Evolutionary conservation across 2,329 filamentous ascomycete species (phyloP).

Genomic region (Colletotrichum tamarilloi): DNA sequence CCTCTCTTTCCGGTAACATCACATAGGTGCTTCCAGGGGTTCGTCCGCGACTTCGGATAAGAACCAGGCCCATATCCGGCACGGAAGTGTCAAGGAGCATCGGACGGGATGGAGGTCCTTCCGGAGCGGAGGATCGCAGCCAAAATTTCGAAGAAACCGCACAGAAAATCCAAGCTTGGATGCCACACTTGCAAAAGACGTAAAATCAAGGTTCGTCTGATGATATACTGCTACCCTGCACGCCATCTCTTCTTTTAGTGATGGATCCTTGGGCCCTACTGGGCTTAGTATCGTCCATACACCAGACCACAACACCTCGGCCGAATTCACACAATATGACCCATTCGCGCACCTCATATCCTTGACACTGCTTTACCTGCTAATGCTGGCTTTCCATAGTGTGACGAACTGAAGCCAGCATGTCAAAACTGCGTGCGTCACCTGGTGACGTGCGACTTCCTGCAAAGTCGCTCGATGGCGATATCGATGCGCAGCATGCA

Average conservation of each 20-base stretch:
- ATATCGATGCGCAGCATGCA: background rate
- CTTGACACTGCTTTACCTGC: background rate
- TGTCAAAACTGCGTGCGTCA: constrained; percentile 43
- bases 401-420: constrained; percentile 42
- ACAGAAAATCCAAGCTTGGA: constrained; percentile 65
- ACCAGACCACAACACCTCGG: background rate
- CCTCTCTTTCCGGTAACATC: background rate
- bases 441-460: constrained; percentile 41
- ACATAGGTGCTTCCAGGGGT: background rate
- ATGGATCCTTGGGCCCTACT: too few species aligned
- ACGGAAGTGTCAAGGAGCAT: background rate
- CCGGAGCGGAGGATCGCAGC: background rate
- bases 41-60: background rate
- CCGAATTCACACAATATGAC: background rate
- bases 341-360: background rate
- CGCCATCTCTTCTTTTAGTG: background rate
- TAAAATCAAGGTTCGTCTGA: constrained; percentile 55
- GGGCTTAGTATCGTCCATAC: too few species aligned
- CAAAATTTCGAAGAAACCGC: constrained; percentile 56
- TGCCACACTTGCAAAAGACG: constrained; percentile 66
- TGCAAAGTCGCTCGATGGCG: constrained; percentile 12
- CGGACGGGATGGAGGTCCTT: background rate
- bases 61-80: background rate
- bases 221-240: background rate
- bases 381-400: constrained; percentile 25